Percentiles rank a stretch among this genome's conserved stretches.
Evolutionary conservation across 495 filamentous ascomycete species (phyloP).

Genomic region (Margaritispora aquatica): DNA sequence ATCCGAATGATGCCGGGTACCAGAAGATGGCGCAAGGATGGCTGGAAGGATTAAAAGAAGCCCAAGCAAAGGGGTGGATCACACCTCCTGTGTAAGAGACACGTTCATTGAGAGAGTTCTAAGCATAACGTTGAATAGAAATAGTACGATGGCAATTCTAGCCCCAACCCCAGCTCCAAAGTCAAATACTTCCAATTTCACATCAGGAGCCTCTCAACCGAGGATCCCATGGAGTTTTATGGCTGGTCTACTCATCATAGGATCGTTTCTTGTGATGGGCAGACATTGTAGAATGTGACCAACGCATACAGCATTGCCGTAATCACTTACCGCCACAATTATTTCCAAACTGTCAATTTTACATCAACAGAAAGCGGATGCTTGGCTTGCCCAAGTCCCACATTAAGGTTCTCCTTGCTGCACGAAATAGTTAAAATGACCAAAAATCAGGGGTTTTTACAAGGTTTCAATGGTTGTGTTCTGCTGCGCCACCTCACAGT

Average conservation of each 20-base stretch:
- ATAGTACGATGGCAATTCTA: not conserved
- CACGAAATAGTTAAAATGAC: too few relatives aligned
- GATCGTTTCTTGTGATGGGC: not conserved
- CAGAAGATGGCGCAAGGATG: conserved; percentile 40
- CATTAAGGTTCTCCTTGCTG: too few relatives aligned
- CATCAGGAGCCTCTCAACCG: not conserved
- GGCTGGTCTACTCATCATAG: not conserved
- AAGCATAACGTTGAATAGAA: not conserved
- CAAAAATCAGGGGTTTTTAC: too few relatives aligned
- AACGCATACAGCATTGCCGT: too few relatives aligned
- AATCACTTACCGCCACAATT: too few relatives aligned
- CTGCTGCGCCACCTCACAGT: too few relatives aligned
- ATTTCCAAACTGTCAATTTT: too few relatives aligned
- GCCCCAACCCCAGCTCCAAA: not conserved
- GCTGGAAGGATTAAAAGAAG: conserved; percentile 14
- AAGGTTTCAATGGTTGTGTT: too few relatives aligned
- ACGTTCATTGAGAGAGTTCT: not conserved
- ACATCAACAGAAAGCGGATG: too few relatives aligned
- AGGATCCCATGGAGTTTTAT: not conserved
- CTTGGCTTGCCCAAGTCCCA: too few relatives aligned
- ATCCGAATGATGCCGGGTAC: conserved; percentile 42
- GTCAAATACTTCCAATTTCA: not conserved
- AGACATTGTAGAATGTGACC: too few relatives aligned
- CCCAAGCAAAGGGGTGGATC: not conserved
- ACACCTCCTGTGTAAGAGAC: not conserved